Evolutionary conservation across 2,329 filamentous ascomycete species (phyloP).

Genomic region (Coleophoma crateriformis): DNA sequence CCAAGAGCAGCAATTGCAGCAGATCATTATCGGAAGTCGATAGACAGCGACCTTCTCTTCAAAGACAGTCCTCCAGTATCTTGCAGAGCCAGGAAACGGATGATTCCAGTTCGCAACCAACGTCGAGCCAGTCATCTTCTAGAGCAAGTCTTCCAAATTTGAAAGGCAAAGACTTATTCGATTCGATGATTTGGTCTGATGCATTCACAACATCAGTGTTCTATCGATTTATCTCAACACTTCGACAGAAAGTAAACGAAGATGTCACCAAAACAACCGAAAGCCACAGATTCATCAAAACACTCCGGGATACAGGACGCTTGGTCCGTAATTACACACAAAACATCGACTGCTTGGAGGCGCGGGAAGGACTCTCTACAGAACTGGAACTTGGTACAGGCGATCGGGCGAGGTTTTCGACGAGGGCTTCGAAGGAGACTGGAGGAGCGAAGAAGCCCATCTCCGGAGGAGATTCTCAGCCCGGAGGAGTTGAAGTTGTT

Average conservation of each 20-base stretch:
- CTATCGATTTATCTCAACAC: constrained; percentile 64
- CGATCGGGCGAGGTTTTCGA: constrained; percentile 52
- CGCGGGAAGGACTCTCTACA: constrained; percentile 62
- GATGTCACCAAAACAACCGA: constrained; percentile 55
- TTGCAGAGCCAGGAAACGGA: constrained; percentile 4
- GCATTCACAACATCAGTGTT: constrained; percentile 64
- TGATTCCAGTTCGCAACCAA: constrained; percentile 14
- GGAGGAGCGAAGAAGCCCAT: constrained; percentile 6
- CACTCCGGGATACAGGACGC: constrained; percentile 60
- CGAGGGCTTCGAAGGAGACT: constrained; percentile 35
- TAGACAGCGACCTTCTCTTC: background rate
- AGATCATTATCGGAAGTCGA: too few relatives aligned
- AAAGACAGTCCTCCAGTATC: constrained; percentile 8
- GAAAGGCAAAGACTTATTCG: constrained; percentile 68
- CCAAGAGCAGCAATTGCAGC: too few relatives aligned
- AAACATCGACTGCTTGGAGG: constrained; percentile 70
- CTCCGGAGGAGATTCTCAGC: constrained; percentile 8
- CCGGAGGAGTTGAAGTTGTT: constrained; percentile 41
- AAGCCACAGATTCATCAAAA: constrained; percentile 64
- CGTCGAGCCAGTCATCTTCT: constrained; percentile 10
- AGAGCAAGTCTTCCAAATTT: constrained; percentile 47
- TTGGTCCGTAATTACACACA: constrained; percentile 70
- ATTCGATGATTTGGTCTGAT: constrained; percentile 65
- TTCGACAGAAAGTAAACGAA: constrained; percentile 55
- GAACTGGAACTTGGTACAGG: constrained; percentile 57